Evolutionary conservation across 2,329 filamentous ascomycete species (phyloP), one percentile per base, ranked within the genome.

Genomic region (Aspergillus carbonarius): DNA sequence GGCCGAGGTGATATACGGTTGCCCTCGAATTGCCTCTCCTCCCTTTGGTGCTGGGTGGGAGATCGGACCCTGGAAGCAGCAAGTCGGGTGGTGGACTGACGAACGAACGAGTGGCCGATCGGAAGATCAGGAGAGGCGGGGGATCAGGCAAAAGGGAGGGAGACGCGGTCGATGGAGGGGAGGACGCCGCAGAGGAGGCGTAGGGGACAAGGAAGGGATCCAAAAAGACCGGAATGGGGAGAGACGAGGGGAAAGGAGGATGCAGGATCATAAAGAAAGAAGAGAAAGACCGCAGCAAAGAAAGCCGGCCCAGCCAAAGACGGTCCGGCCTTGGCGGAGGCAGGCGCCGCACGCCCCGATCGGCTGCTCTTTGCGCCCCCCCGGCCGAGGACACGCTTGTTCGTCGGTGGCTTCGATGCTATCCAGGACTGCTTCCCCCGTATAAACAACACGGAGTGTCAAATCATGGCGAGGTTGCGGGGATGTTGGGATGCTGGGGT

Each of bases 81-180:
- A 15, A 30, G 27, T 27, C 35, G 40, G 50, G 35, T n/a, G n/a
- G 37, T 44, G 27, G 10, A 20, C 20, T 9, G 50, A 37, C 37
- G 50, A 25, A 44, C 50, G 25, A 44, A 42, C 37, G 50, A 44
- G 50, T 42, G 7, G 35, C 59, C 57, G 57, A 60, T 42, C 50
- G 50, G 44, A 27, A 30, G 47, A 35, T 23, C 18, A 52, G 37
- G 51, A 57, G 54, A 39, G 47, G 15, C 17, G 20, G 46, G 35
- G 39, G 55, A 51, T 54, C 48, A 42, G 20, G 27, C 32, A 37
- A 32, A 50, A 34, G 10, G 37, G 23, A 42, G n/a, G 40, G 35
- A 57, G 27, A 39, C 30, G 30, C 30, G 32, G 12, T 12, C 44
- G 48, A 59, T 30, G 39, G 35, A 49, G 25, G 35, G 39, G 35